Evolutionary conservation across 2,329 filamentous ascomycete genomes (phyloP), one percentile per base, ranked within the genome.

Genomic region (Sarocladium kiliense): DNA sequence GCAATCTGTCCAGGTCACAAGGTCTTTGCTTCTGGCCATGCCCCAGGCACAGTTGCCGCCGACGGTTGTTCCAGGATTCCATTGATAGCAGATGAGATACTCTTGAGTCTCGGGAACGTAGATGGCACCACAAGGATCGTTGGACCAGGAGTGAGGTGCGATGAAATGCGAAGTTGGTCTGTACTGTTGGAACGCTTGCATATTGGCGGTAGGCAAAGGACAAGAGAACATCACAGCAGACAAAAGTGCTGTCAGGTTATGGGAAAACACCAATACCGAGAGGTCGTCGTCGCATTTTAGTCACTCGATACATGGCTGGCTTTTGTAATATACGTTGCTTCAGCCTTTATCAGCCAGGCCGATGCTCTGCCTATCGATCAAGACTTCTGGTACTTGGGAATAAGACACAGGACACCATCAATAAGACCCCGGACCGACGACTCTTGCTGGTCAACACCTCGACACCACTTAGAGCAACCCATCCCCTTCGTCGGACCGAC

Each of bases 71-170:
- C 59, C 59, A 2, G 59, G 59, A 36, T 61, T 61, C 59, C 59
- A 68, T 27, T 75, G 65, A 59, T 70, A 75, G 44, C 71, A 73
- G 37, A 75, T 63, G 45, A 75, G 71, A 55, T 75, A 75, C 49
- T 72, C 63, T 3, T 68, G 66, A 9, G 72, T 74, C 21, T 65
- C 61, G 4, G 72, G 69, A 47, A 75, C 71, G 3, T 69, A 72
- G 58, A 74, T 73, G 55, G 74, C 72, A 64, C 71, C 72, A 54
- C 71, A 74, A 2, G 71, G 71, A 54, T 75, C 73, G 21, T 70
- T 72, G 49, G 73, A 69, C 54, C 71, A 66, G 9, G 71, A 71
- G 50, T 64, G 66, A 0, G 67, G 66, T 4, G 72, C 71, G 9
- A 73, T 65, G 10, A 75, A 65, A 55, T 75, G 72, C 14, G 56